Evolutionary conservation across 148 eudicot species (phyloP), one percentile per base, ranked within the genome.

Genomic region (Amaranthus cruentus): DNA sequence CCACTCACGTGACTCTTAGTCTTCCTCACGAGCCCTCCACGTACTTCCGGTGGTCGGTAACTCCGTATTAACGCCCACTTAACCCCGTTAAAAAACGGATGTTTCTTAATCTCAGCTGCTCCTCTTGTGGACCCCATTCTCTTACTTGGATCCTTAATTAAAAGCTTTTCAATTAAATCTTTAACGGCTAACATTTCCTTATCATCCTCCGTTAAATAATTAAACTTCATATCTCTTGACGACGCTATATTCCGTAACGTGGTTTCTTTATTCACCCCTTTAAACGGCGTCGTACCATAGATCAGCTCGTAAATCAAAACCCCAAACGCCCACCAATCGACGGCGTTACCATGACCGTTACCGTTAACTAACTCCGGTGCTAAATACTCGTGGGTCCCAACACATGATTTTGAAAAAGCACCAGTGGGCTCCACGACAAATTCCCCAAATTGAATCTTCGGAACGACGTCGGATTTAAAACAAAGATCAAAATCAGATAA

Each of bases 241-340:
- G 92, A 86, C 10, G 83, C 88, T 28, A 92, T 92, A 14, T 90
- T 92, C 6, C 91, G 80, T 61, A 92, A 67, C 5, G 97, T 92
- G 3, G 77, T 83, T 63, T 92, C 91, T 56, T 89, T 92, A 69
- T 75, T 87, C 5, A 61, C 77, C 3, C 97, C 97, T 68, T 88
- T 87, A 71, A 92, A 92, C 76, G 97, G 97, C 6, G 97, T 92
- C 67, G 83, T 71, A 0, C 97, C 97, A 57, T 73, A 79, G 10
- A 92, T 6, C 3, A 92, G 60, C 70, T 92, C 97, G 68, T 89
- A 87, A 0, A 90, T 13, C 50, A 92, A 80, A 0, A 92, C 88
- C 60, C 96, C 97, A 18, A 89, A 88, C 2, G 91, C 96, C 97
- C 97, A 92, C 97, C 97, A 92, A 71, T 92, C 97, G 2, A 92